Evolutionary conservation across 352 stramenopile species (phyloP), one percentile per base, ranked within the genome.

Genomic region (Nothophytophthora sp.): DNA sequence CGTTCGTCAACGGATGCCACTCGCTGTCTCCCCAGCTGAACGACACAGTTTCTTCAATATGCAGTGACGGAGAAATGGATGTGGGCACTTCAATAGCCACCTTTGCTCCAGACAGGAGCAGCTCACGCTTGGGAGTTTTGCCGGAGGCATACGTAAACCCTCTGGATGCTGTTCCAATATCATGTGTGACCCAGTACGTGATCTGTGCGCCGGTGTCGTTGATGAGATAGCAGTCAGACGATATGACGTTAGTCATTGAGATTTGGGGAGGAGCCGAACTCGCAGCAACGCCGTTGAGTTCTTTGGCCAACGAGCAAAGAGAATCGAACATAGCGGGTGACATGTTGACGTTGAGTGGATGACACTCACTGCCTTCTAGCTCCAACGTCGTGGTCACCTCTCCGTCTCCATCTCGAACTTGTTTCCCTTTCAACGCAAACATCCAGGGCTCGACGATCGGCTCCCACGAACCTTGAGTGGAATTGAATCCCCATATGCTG

Each of bases 401-500:
- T 6, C 77, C 80, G 1, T 43, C 65, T 34, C 72, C 47, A 45
- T 83, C 61, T 5, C 68, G 65, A 33, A 63, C 53, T 3, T 82
- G 38, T 9, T 44, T 59, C 0, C 82, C 38, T 1, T 33, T 57
- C 13, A 88, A 46, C 33, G 60, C 68, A 30, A 90, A 94, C 33
- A 79, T 86, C 77, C 80, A 93, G 2, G 85, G 82, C 36, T 93
- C 81, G 10, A 92, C 47, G 13, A 90, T 76, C 1, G 84, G 85
- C 41, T 95, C 85, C 82, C 78, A 93, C 11, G 81, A 81, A 0
- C 85, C 82, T 3, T 93, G 45, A 3, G 81, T 54, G 6, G 76
- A 72, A 50, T 93, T 92, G 28, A 95, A 93, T 16, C 72, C 72
- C 82, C 80, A 95, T 9, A 86, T 52, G 32, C 81, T 92, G 9